Evolutionary conservation across 1,139 yeast genomes (phyloP).

Genomic region (Entelexis paramagnoliae): DNA sequence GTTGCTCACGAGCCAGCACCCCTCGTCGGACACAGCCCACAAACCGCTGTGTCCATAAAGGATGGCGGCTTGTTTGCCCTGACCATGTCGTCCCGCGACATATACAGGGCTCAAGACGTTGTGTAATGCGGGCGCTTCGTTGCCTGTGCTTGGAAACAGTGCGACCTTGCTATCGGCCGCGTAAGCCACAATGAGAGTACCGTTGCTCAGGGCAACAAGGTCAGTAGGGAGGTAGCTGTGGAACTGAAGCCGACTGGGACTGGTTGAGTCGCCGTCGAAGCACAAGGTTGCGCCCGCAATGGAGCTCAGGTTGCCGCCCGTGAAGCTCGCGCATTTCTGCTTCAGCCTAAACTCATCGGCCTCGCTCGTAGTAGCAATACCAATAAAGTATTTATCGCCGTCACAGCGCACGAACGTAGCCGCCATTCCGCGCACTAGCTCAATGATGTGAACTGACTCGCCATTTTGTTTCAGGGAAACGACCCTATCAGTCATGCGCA

Average conservation of each 20-base stretch:
- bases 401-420: background rate
- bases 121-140: background rate
- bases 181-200: background rate
- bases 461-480: background rate
- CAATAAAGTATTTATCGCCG: background rate
- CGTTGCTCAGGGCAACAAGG: background rate
- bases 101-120: background rate
- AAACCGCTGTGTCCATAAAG: background rate
- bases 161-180: background rate
- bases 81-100: background rate
- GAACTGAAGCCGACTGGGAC: background rate
- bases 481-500: background rate
- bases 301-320: background rate
- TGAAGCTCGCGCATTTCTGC: no score
- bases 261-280: background rate
- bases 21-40: background rate
- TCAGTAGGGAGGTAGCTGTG: background rate
- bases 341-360: background rate
- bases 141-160: background rate
- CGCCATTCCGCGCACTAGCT: background rate
- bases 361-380: background rate
- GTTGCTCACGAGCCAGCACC: background rate
- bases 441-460: background rate
- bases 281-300: background rate
- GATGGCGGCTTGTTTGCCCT: background rate